Conservation (phyloP, 129 eudicot species). For the Pittosporum tobira region DNA sequence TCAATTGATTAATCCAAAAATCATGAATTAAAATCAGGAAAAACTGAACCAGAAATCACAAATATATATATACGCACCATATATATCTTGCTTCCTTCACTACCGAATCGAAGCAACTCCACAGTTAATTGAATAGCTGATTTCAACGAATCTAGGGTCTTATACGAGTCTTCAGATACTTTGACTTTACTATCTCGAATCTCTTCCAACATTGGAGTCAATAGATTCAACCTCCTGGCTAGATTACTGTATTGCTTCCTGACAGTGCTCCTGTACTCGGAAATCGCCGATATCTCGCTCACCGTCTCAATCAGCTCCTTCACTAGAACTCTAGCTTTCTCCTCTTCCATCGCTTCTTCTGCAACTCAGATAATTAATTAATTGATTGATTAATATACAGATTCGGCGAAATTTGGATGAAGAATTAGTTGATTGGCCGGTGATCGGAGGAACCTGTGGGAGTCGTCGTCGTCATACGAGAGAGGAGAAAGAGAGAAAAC, state of each 20-base stretch:
- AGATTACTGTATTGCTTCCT: constrained; percentile 67
- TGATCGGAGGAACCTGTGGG: background rate
- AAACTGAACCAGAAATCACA: background rate
- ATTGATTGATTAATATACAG: background rate
- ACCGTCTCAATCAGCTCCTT: constrained; percentile 44
- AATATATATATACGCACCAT: constrained; percentile 34
- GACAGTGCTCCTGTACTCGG: constrained; percentile 50
- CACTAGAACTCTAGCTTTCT: constrained; percentile 33
- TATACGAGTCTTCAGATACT: constrained; percentile 27
- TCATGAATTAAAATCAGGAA: background rate
- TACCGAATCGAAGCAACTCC: constrained; percentile 67
- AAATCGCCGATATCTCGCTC: constrained; percentile 49
- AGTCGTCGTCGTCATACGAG: too few species aligned
- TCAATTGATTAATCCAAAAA: background rate
- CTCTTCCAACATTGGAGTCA: constrained; percentile 87
- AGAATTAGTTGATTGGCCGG: background rate
- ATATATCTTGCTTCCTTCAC: constrained; percentile 73
- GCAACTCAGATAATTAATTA: background rate
- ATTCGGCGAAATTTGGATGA: too few species aligned
- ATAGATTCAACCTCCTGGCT: constrained; percentile 64
- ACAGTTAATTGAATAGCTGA: constrained; percentile 43
- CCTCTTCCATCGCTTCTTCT: constrained; percentile 38
- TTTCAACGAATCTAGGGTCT: constrained; percentile 28
- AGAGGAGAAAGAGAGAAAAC: too few species aligned
- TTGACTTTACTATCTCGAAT: constrained; percentile 60